phyloP scores from a whole-genome alignment of 2,329 filamentous ascomycete species.

The Hymenoscyphus salicellus region DNA sequence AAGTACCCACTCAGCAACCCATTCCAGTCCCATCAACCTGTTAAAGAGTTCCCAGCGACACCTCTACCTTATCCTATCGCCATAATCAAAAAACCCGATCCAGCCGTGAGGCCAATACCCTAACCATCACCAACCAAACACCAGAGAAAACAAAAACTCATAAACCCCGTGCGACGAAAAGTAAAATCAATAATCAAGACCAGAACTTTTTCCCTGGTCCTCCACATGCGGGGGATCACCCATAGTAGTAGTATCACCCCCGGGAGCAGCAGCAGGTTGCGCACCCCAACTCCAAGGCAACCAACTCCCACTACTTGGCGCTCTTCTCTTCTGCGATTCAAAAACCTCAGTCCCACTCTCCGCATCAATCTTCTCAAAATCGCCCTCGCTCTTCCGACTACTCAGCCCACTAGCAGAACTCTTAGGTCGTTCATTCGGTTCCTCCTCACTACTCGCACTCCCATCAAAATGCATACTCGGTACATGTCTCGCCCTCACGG shows the following conservation, averaged over 20 bases:
- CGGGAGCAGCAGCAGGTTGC: constrained; percentile 21
- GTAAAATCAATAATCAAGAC: constrained; percentile 19
- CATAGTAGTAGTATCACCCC: constrained; percentile 18
- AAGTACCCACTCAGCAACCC: no score
- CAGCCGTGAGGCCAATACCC: no score
- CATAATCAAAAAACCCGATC: no score
- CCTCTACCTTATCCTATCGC: no score
- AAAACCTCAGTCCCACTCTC: constrained; percentile 62
- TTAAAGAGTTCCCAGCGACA: no score
- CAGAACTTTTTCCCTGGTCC: constrained; percentile 22
- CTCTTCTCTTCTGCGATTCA: constrained; percentile 27
- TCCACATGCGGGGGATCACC: constrained; percentile 9
- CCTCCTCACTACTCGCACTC: constrained; percentile 34
- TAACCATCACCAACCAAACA: no score
- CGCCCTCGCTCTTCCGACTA: constrained; percentile 80
- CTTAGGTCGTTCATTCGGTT: constrained; percentile 28
- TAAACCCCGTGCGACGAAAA: not conserved
- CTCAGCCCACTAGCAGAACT: constrained; percentile 54
- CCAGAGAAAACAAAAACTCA: no score
- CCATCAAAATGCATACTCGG: constrained; percentile 32
- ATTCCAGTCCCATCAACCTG: no score
- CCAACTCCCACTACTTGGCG: constrained; percentile 42
- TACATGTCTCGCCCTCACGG: constrained; percentile 18
- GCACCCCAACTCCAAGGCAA: constrained; percentile 49
- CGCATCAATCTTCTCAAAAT: constrained; percentile 85